Percentiles rank a stretch among this genome's conserved stretches.
Conservation (phyloP, 208 protist genomes). For the Paratrypanosoma confusum region DNA sequence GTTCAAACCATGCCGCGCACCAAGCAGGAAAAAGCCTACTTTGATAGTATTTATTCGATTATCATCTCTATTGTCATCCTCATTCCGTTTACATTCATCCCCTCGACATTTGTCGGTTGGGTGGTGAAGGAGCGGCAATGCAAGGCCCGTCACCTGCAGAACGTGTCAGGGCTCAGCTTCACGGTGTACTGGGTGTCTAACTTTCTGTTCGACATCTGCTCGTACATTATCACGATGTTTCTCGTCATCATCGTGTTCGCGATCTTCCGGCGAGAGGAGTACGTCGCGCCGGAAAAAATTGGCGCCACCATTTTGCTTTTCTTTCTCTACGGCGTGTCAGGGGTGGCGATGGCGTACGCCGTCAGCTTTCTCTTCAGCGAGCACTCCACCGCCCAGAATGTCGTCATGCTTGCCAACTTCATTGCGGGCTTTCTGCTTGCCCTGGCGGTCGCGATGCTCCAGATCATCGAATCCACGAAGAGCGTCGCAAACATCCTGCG, state of each 20-base stretch:
- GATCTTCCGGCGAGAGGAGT: constrained; percentile 37
- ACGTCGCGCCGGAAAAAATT: constrained; percentile 21
- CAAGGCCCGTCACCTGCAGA: constrained; percentile 29
- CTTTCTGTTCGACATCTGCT: constrained; percentile 44
- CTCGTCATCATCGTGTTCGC: constrained; percentile 27
- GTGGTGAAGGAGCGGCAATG: constrained; percentile 33
- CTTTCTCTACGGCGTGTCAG: constrained; percentile 29
- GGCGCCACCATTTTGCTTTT: constrained; percentile 25
- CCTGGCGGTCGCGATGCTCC: constrained; percentile 33
- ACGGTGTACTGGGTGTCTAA: constrained; percentile 36
- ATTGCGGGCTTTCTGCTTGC: constrained; percentile 52
- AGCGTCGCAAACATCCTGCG: constrained; percentile 16
- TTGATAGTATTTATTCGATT: constrained; percentile 11
- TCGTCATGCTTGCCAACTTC: constrained; percentile 38
- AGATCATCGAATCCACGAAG: constrained; percentile 18
- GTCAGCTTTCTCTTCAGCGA: constrained; percentile 44
- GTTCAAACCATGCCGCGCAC: too few relatives aligned
- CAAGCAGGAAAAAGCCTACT: constrained; percentile 1
- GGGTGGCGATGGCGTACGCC: constrained; percentile 23
- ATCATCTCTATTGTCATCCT: constrained; percentile 20
- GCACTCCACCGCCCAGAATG: constrained; percentile 42
- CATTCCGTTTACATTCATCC: constrained; percentile 27
- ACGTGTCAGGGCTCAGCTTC: constrained; percentile 19
- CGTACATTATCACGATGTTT: constrained; percentile 30
- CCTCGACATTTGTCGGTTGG: constrained; percentile 20